Evolutionary conservation across 768 basidiomycete species (phyloP), one percentile per base, ranked within the genome.

Genomic region (Xerocomellus amylosporus): DNA sequence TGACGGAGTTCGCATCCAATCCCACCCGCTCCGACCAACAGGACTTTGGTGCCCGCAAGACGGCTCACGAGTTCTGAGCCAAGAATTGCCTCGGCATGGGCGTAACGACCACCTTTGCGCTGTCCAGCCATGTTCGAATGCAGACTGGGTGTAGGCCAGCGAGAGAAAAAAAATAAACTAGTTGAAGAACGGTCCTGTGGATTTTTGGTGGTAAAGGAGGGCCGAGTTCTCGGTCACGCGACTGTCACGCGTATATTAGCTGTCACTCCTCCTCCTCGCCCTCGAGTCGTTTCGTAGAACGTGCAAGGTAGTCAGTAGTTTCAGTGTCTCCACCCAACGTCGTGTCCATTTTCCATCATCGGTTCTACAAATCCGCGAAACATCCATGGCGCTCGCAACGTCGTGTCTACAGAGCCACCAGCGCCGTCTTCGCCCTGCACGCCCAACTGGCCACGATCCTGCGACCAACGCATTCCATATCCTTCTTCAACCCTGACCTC

Each of bases 1-100:
- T 62, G 69, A 94, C 94, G 70, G 5, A 99, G 81, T 75, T 99
- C 97, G 64, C 96, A 99, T 8, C 97, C 97, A 66, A 98, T 98
- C 0, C 96, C 96, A 42, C 95, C 95, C 40, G 93, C 93, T 28
- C 97, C 97, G 31, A 99, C 96, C 26, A 98, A 77, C 58, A 99
- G 76, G 24, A 97, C 87, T 54, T 76, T 86, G 7, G 85, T 86
- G 40, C 78, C 70, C 4, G 83, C 75, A 5, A 92, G 75, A 53
- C 79, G 79, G 22, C 73, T 67, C 62, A 83, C 82, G 15, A 93
- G 73, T 59, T 88, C 85, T 38, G 81, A 72, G 8, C 94, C 94
- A 4, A 98, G 79, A 53, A 98, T 87, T 13, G 90, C 87, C 57
- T 80, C 74, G 6, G 88, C 87, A 68, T 94, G 86, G 6, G 75